A percentile compares a stretch with the other conserved stretches of the same genome.
Evolutionary conservation across 2,329 filamentous ascomycete species (phyloP).

Genomic region (Sporothrix schenckii): DNA sequence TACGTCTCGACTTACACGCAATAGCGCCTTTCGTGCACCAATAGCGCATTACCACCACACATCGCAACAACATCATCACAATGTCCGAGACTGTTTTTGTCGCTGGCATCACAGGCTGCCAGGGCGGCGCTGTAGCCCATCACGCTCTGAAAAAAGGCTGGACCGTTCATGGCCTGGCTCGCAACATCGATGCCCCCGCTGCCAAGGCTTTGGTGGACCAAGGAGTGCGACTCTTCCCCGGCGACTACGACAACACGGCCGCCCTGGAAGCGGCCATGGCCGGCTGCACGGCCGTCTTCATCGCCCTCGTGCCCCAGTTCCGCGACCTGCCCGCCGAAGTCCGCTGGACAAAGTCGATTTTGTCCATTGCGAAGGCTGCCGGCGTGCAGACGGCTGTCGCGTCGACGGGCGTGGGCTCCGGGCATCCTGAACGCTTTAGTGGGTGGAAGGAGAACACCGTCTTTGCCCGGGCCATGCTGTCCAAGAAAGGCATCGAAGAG

Average conservation of each 20-base stretch:
- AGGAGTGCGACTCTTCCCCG: constrained; percentile 35
- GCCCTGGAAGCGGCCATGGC: background rate
- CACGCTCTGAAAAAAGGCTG: constrained; percentile 42
- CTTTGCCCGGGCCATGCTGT: constrained; percentile 15
- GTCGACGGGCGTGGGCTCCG: constrained; percentile 43
- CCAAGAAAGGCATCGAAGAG: constrained; percentile 50
- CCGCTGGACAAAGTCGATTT: constrained; percentile 41
- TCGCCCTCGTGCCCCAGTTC: background rate
- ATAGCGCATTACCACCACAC: background rate
- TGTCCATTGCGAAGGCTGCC: constrained; percentile 45
- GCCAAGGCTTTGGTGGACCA: constrained; percentile 44
- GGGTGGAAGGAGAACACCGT: background rate
- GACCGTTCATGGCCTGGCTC: constrained; percentile 42
- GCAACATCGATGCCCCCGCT: constrained; percentile 40
- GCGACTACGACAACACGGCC: constrained; percentile 16
- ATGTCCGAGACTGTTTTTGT: constrained; percentile 24
- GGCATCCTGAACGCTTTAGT: background rate
- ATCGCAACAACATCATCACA: background rate
- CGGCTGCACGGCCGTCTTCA: constrained; percentile 23
- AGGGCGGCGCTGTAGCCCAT: constrained; percentile 44
- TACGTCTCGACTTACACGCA: background rate
- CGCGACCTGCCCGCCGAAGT: constrained; percentile 41
- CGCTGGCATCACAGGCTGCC: constrained; percentile 28
- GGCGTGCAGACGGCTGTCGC: constrained; percentile 47
- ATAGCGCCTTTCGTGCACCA: too few relatives aligned